Evolutionary conservation across 257 asterid species (phyloP).

Genomic region (Rauvolfia tetraphylla): DNA sequence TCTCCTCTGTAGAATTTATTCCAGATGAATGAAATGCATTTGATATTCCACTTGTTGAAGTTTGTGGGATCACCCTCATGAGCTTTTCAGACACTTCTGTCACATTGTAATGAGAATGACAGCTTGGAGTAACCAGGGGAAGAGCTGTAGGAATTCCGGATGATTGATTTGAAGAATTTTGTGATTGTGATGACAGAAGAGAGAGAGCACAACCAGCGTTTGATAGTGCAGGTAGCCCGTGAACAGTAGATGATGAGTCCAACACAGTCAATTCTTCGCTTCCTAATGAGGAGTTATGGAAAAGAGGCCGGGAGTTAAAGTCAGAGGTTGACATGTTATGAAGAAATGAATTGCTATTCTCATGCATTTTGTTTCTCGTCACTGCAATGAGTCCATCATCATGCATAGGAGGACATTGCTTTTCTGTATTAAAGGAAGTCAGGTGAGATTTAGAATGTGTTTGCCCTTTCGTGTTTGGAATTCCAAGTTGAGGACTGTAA

Average conservation of each 20-base stretch:
- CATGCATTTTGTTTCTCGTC: constrained; percentile 10
- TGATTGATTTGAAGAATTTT: constrained; percentile 21
- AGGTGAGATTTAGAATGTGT: constrained; percentile 14
- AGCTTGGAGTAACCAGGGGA: constrained; percentile 21
- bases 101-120: constrained; percentile 19
- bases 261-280: constrained; percentile 24
- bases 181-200: constrained; percentile 49
- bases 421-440: constrained; percentile 8
- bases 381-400: constrained; percentile 10
- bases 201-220: constrained; percentile 44
- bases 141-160: constrained; percentile 18
- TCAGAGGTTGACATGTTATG: constrained; percentile 9
- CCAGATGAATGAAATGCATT: constrained; percentile 20
- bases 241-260: constrained; percentile 25
- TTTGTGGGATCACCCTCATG: constrained; percentile 26
- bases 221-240: constrained; percentile 30
- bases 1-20: constrained; percentile 23
- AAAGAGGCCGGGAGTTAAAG: constrained; percentile 22
- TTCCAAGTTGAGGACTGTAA: constrained; percentile 15
- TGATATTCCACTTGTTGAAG: constrained; percentile 22
- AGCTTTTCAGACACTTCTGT: constrained; percentile 25
- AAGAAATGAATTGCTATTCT: constrained; percentile 7
- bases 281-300: constrained; percentile 20
- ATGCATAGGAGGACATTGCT: constrained; percentile 12
- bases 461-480: constrained; percentile 18